Conservation (phyloP, 805 yeast genomes). For the Starmerella floris region DNA sequence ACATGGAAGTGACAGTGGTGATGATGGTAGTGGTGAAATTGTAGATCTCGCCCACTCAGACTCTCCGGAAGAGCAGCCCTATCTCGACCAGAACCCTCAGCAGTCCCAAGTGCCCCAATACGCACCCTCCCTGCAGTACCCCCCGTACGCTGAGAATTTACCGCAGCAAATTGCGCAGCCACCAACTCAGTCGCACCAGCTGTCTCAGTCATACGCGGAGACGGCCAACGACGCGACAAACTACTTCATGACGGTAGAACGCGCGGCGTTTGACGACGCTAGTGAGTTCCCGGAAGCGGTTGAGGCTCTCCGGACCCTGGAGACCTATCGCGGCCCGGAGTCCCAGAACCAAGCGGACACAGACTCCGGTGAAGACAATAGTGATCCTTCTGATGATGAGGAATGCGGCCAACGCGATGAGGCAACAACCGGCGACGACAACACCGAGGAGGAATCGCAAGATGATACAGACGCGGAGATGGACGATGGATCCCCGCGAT, state of each 20-base stretch:
- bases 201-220: too few relatives aligned
- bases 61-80: neutral
- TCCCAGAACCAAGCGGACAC: neutral
- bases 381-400: too few relatives aligned
- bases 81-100: too few relatives aligned
- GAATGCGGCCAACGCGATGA: neutral
- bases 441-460: neutral
- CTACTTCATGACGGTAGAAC: too few relatives aligned
- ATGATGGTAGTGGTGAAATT: neutral
- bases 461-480: neutral
- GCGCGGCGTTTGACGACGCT: too few relatives aligned
- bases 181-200: too few relatives aligned
- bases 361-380: too few relatives aligned
- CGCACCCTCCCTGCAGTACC: too few relatives aligned
- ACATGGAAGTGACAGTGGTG: neutral
- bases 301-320: slow-evolving; percentile 3
- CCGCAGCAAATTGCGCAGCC: too few relatives aligned
- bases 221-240: too few relatives aligned
- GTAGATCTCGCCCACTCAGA: neutral
- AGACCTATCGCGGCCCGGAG: slow-evolving; percentile 4
- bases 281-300: slow-evolving; percentile 3
- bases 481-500: neutral
- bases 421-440: neutral
- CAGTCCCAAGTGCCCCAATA: too few relatives aligned
- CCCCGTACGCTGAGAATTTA: too few relatives aligned